Percentiles rank a stretch among this genome's conserved stretches.
phyloP scores from a whole-genome alignment of 768 basidiomycete species.

The Rhodotorula paludigena region DNA sequence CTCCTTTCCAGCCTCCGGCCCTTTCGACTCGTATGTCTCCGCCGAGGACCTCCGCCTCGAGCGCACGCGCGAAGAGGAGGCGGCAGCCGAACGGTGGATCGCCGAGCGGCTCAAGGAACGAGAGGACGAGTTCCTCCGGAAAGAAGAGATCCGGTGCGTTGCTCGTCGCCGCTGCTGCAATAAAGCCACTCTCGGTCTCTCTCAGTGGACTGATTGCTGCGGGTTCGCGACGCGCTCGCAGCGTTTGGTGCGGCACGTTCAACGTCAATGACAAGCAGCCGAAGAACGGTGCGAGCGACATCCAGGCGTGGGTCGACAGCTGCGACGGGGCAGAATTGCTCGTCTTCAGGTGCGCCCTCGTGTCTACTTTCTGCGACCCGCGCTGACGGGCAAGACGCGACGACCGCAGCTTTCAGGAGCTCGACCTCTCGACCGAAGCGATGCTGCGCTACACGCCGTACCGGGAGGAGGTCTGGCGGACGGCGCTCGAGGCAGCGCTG shows the following conservation, averaged over 20 bases:
- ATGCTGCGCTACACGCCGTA: slow-evolving; percentile 58
- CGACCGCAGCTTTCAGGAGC: slow-evolving; percentile 34
- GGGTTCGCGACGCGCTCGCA: slow-evolving; percentile 40
- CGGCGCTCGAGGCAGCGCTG: slow-evolving; percentile 64
- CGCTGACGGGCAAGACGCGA: background rate
- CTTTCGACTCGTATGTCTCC: background rate
- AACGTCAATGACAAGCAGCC: slow-evolving; percentile 77
- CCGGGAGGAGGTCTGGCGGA: slow-evolving; percentile 65
- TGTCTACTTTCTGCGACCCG: background rate
- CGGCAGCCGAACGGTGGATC: slow-evolving; percentile 17
- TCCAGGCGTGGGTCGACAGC: slow-evolving; percentile 61
- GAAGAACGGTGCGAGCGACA: slow-evolving; percentile 55
- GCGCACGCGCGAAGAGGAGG: background rate
- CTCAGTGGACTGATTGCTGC: too few relatives aligned
- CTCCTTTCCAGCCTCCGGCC: background rate
- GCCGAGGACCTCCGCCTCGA: too few relatives aligned
- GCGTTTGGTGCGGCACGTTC: slow-evolving; percentile 71
- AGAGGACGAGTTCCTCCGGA: slow-evolving; percentile 16
- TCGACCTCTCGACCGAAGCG: slow-evolving; percentile 36
- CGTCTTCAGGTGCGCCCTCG: slow-evolving; percentile 18
- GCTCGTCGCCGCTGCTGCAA: too few relatives aligned
- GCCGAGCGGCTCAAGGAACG: slow-evolving; percentile 10
- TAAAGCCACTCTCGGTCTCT: too few relatives aligned
- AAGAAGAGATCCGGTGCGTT: slow-evolving; percentile 22
- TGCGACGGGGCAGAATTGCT: slow-evolving; percentile 20